Conservation (phyloP, 164 flowering plant genomes). For the Houttuynia cordata region DNA sequence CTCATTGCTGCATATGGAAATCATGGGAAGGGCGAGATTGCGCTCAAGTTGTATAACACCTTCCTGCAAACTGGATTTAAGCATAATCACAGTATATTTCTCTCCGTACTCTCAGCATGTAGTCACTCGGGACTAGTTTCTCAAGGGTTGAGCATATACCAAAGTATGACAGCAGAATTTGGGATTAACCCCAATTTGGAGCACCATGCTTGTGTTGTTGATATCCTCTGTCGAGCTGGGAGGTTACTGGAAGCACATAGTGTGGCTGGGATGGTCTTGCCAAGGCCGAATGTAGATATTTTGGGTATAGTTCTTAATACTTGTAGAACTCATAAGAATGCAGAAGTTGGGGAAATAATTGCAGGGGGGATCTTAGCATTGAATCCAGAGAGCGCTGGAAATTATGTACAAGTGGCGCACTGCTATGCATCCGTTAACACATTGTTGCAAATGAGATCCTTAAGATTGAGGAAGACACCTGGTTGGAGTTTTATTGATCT, state of each 20-base stretch:
- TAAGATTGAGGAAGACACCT: constrained; percentile 60
- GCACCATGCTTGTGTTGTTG: constrained; percentile 71
- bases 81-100: constrained; percentile 55
- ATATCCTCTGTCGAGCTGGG: constrained; percentile 74
- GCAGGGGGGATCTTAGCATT: constrained; percentile 32
- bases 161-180: constrained; percentile 44
- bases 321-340: constrained; percentile 36
- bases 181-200: constrained; percentile 45
- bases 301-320: constrained; percentile 74
- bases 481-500: constrained; percentile 77
- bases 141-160: constrained; percentile 43
- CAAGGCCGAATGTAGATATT: constrained; percentile 34
- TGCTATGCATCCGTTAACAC: constrained; percentile 53
- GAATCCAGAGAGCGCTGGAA: constrained; percentile 45
- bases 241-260: constrained; percentile 55
- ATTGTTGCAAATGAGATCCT: constrained; percentile 58
- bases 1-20: constrained; percentile 64
- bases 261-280: constrained; percentile 32
- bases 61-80: constrained; percentile 35
- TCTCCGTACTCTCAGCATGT: constrained; percentile 58
- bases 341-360: constrained; percentile 38
- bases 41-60: constrained; percentile 38
- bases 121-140: constrained; percentile 65
- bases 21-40: constrained; percentile 64
- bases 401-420: constrained; percentile 68